Conservation (phyloP, 805 yeast genomes). For the Candida boleticola region DNA sequence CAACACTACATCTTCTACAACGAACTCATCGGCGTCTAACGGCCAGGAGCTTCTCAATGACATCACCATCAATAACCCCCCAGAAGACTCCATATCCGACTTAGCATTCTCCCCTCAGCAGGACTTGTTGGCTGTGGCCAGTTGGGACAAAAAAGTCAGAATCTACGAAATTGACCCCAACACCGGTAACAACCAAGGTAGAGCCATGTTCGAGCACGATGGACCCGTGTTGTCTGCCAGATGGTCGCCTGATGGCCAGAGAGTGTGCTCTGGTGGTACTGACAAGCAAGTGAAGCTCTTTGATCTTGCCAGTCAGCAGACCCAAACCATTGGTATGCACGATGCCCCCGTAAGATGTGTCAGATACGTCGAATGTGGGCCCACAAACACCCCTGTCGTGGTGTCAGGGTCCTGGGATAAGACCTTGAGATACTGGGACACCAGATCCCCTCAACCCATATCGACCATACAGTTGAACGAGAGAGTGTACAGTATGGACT, state of each 20-base stretch:
- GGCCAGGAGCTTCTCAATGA: conserved; percentile 68
- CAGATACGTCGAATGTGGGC: conserved; percentile 79
- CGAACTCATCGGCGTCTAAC: conserved; percentile 34
- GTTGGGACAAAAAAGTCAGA: conserved; percentile 95
- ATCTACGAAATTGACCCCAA: conserved; percentile 78
- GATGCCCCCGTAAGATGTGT: conserved; percentile 75
- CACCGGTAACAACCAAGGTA: conserved; percentile 77
- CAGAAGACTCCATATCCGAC: conserved; percentile 89
- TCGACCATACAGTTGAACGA: conserved; percentile 84
- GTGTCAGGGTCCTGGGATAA: conserved; percentile 98
- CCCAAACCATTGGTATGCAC: conserved; percentile 82
- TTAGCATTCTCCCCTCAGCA: conserved; percentile 83
- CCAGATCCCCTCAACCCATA: conserved; percentile 79
- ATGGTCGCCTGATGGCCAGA: conserved; percentile 85
- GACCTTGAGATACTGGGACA: conserved; percentile 92
- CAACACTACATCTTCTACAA: conserved; percentile 7
- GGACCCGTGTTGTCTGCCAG: conserved; percentile 81
- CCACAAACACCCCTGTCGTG: conserved; percentile 75
- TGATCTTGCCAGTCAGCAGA: conserved; percentile 80
- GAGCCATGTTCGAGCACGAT: conserved; percentile 86
- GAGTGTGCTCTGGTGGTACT: conserved; percentile 75
- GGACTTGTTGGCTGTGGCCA: conserved; percentile 74
- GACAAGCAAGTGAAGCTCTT: conserved; percentile 84
- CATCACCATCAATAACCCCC: conserved; percentile 69
- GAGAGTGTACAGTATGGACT: conserved; percentile 86